Evolutionary conservation across 345 rosid species (phyloP), one percentile per base, ranked within the genome.

Genomic region (Rhodamnia rubescens): DNA sequence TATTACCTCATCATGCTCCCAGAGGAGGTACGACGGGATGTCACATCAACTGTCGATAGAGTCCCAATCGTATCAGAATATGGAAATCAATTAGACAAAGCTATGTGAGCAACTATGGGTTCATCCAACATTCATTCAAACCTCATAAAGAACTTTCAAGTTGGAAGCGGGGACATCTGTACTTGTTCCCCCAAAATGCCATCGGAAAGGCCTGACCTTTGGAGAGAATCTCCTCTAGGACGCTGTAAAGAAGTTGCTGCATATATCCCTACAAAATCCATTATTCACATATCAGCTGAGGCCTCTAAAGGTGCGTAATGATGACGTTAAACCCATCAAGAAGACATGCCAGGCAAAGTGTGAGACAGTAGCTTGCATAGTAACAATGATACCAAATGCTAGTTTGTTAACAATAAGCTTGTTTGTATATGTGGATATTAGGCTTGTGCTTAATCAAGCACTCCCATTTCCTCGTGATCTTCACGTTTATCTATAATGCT

Each of bases 221-320:
- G 82, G 74, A 90, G 83, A 61, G 95, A 82, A 85, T 93, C 98
- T 88, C 92, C 95, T 84, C 90, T 91, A 85, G 90, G 61, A 56
- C 92, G 95, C 53, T 93, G 98, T 89, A 97, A 88, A 87, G 98
- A 89, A 56, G 99, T 93, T 8, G 98, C 98, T 84, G 95, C 95
- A 55, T 89, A 91, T 90, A 96, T 96, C 82, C 99, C 96, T 95
- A 54, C 82, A 90, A 75, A 85, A 78, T 84, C 69, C 83, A 29
- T 78, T n/a, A 84, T 27, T 11, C 64, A 81, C 21, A 54, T 53
- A 64, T 51, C 80, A 27, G 74, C 26, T 27, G 55, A 11, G 55
- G 57, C 21, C 51, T 11, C 11, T 9, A 78, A 56, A 42, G 56
- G 36, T 49, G 18, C 36, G 74, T 15, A 27, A 52, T 52, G 55